Base-by-base conservation (phyloP, 805 yeast species). In the Myxozyma neotropica region DNA sequence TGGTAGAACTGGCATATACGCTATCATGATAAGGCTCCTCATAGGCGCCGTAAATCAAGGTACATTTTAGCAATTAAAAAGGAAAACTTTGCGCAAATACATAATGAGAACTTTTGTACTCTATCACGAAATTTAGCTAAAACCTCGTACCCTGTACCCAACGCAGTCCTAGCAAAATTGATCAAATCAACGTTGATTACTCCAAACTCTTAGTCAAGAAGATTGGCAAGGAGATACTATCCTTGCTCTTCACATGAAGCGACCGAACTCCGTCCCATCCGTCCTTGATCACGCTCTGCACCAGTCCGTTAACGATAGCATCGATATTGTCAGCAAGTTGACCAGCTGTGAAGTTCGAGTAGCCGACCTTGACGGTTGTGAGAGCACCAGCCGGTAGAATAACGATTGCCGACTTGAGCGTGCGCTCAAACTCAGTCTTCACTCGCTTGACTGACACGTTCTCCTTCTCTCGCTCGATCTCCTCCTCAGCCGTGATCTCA, bases 161-260 rank as follows among this genome's bases (percentile, higher is more conserved):
- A 43, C 38, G 43, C 15, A 12, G 17, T 13, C 35, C 21, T 26
- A 38, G 24, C 36, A 19, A 24, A 17, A 24, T 35, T 29, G 6
- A 10, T 7, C 33, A n/a, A n/a, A n/a, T n/a, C n/a, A n/a, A n/a
- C n/a, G n/a, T n/a, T n/a, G n/a, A n/a, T 53, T 51, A 61, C 33
- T 35, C 55, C 53, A 86, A 71, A 64, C 78, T 79, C 31, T 87
- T 86, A 47, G 87, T 78, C 70, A 85, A 83, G 74, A 78, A 94
- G 60, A 94, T 78, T 46, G 99, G 98, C 68, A 94, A 77, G 7
- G 92, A 82, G 21, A 97, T 96, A 21, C 96, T 89, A 43, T 75
- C 73, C 58, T 78, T 76, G 12, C 93, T 80, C 76, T 90, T 90
- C 82, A 81, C 74, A 84, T 87, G 71, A 83, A 80, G 46, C 13